Percentiles rank a stretch among this genome's conserved stretches.
Conservation (phyloP, 495 filamentous ascomycete species). For the Rhypophila decipiens region DNA sequence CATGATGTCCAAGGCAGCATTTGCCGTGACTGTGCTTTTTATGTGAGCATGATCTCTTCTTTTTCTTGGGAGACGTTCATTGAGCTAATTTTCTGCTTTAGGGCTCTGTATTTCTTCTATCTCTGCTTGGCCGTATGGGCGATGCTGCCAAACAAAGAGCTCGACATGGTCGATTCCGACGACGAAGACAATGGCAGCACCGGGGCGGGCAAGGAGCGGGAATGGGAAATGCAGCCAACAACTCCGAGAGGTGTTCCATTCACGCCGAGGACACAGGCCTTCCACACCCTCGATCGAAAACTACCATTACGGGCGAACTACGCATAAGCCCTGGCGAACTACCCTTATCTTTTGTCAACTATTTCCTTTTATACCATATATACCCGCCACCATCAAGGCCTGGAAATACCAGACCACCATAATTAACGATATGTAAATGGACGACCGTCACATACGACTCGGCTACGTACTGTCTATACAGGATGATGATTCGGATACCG, state of each 20-base stretch:
- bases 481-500: too few species aligned
- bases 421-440: too few species aligned
- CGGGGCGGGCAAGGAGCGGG: conserved; percentile 14
- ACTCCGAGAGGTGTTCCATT: conserved; percentile 31
- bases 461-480: too few species aligned
- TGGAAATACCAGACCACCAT: too few species aligned
- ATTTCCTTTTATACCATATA: too few species aligned
- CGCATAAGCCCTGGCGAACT: background rate
- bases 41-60: conserved; percentile 49
- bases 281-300: conserved; percentile 47
- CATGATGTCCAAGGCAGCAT: conserved; percentile 66
- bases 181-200: conserved; percentile 24
- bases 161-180: conserved; percentile 32
- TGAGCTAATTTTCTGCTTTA: conserved; percentile 17
- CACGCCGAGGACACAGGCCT: conserved; percentile 50
- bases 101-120: conserved; percentile 52
- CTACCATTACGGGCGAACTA: conserved; percentile 26
- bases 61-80: too few species aligned
- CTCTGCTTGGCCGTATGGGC: conserved; percentile 52
- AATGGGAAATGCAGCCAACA: conserved; percentile 41
- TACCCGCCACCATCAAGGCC: too few species aligned
- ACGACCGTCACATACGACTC: too few species aligned
- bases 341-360: too few species aligned
- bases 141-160: conserved; percentile 49
- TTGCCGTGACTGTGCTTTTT: conserved; percentile 64